phyloP scores from a whole-genome alignment of 2,329 filamentous ascomycete species.

The Capronia coronata region DNA sequence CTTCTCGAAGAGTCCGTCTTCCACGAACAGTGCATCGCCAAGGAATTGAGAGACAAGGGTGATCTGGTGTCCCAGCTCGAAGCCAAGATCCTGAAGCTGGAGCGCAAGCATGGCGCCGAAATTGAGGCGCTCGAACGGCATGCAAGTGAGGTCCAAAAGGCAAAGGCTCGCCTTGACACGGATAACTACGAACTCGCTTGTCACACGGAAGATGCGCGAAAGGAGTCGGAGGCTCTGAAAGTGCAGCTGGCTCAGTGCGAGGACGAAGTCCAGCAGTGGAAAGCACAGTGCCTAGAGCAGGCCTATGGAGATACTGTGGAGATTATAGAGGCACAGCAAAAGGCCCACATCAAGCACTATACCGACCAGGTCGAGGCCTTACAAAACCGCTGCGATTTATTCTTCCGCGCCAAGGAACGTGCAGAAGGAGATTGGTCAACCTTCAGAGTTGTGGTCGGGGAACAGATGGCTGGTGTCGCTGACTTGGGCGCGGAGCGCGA shows the following conservation, averaged over 20 bases:
- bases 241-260: background rate
- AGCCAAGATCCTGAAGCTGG: background rate
- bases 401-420: background rate
- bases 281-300: background rate
- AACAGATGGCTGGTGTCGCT: conserved; percentile 1
- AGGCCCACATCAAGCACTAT: background rate
- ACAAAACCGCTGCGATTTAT: background rate
- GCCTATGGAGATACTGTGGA: conserved; percentile 4
- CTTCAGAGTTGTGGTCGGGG: background rate
- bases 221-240: background rate
- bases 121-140: background rate
- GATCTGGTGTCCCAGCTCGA: conserved; percentile 1
- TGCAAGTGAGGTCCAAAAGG: background rate
- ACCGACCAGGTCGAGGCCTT: background rate
- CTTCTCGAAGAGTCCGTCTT: background rate
- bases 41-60: background rate
- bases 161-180: conserved; percentile 2
- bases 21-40: background rate
- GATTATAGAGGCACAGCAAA: background rate
- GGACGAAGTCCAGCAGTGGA: background rate
- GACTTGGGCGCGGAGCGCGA: conserved; percentile 4
- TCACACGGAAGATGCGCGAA: background rate
- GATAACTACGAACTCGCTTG: background rate
- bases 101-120: background rate
- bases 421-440: background rate